Evolutionary conservation across 768 basidiomycete species (phyloP), one percentile per base, ranked within the genome.

Genomic region (Pisolithus orientalis): DNA sequence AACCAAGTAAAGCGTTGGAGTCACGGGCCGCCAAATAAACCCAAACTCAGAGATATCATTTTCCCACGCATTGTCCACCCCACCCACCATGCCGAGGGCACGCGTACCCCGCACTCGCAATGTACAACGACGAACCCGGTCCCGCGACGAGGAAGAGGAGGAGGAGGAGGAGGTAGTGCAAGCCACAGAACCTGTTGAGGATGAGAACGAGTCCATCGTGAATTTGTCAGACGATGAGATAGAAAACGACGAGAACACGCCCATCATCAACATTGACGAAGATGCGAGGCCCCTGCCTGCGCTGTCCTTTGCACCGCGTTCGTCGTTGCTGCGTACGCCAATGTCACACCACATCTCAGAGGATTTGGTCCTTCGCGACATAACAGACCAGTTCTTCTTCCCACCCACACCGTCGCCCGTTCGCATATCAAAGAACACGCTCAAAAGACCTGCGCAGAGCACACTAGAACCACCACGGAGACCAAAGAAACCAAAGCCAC

Each of bases 351-450:
- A 53, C 50, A 2, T 53, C 1, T 58, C 62, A 24, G 58, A 56
- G 3, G 63, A 67, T 21, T 49, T 51, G 14, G 49, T 58, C 0
- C 67, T 69, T 31, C 63, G 65, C 40, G 66, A 67, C 51, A 67
- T 69, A 40, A 67, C 66, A 3, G 66, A 69, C 57, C 65, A 67
- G 53, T 67, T 67, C 52, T 67, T 69, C 28, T 67, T 69, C 32
- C 66, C 66, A 17, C 65, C 67, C 2, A 65, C 66, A 0, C 66
- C 66, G 2, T 69, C 66, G 0, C 66, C 66, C 9, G 31, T 65
- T 9, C 65, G 62, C 47, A 28, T 57, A n/a, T 55, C 59, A 0
- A 65, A 63, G 50, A 39, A 45, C 44, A 45, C 54, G 5, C 54
- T 57, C 11, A 65, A 61, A 27, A 54, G 49, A 10, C 17, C 60